Base-by-base conservation (phyloP, 768 basidiomycete species). In the Rhizopogon vinicolor region DNA sequence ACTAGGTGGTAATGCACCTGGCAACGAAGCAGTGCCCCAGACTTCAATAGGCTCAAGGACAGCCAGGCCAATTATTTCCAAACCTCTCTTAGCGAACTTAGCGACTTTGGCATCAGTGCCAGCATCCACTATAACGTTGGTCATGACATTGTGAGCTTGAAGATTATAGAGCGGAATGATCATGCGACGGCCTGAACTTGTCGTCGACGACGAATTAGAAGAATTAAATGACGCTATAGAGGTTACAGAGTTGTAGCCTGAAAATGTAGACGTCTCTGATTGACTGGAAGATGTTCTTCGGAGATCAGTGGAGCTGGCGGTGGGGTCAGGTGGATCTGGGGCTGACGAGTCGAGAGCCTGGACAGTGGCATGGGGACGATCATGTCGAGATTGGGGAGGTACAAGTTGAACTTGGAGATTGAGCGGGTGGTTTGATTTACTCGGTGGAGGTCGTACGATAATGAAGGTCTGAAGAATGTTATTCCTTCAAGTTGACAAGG, bases 401-500 rank as follows among this genome's bases (percentile, higher is more conserved):
- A 96, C 87, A 41, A 97, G 85, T 68, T 97, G 94, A 10, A 97
- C 86, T 63, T 97, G 94, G 1, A 96, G 78, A 67, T 95, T 94
- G 43, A 95, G 76, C 0, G 93, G 89, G 60, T 95, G 91, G 58
- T 89, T 89, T n/a, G 82, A 78, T 62, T 86, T 84, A 6, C 89
- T 83, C 1, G 92, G 91, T 2, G 93, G 93, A 5, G 94, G 94
- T 49, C 91, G 84, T 53, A 96, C 94, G 65, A 96, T 85, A 55
- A 95, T 90, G 73, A 94, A 93, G 0, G 89, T 91, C 93, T 95
- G 66, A 22, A 22, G 12, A 44, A 18, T 42, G 52, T 54, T 0
- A 41, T 51, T 33, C 35, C 48, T 45, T 29, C 49, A 51, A 41
- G 14, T 54, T 18, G 55, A 48, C 44, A 18, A 29, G 40, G 58